Conservation (phyloP, 2,329 filamentous ascomycete species). For the Beauveria sp. region DNA sequence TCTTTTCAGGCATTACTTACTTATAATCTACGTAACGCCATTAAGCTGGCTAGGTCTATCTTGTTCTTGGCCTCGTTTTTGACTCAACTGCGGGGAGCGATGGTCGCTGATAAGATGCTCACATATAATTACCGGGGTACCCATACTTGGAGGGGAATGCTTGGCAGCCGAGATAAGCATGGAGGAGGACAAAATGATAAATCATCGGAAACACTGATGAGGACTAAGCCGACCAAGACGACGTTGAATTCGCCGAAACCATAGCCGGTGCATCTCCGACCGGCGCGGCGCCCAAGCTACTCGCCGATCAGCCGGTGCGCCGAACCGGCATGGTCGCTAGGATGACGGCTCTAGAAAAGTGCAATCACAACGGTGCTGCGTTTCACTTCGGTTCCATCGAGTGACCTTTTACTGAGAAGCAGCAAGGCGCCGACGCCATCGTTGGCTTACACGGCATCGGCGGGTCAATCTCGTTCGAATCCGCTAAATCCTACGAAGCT, state of each 20-base stretch:
- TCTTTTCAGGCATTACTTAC: not conserved
- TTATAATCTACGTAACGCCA: no score
- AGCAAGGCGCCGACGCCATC: not conserved
- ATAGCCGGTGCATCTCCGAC: not conserved
- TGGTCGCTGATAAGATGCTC: not conserved
- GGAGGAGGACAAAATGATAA: not conserved
- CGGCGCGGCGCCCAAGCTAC: not conserved
- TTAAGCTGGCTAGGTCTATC: no score
- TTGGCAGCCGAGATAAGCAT: not conserved
- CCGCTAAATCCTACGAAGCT: no score
- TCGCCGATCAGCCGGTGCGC: not conserved
- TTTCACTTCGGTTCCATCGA: not conserved
- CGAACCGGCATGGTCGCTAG: not conserved
- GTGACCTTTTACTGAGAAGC: not conserved
- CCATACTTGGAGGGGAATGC: not conserved
- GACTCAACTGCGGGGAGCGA: not conserved
- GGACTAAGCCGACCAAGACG: not conserved
- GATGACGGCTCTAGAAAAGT: not conserved
- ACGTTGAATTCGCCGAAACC: not conserved
- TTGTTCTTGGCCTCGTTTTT: not conserved
- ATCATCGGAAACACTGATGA: not conserved
- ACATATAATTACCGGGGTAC: not conserved
- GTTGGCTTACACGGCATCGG: no score
- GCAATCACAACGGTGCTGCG: not conserved
- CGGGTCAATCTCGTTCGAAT: not conserved